Evolutionary conservation across 83 land plant genomes (phyloP).

Genomic region (Picea abies): DNA sequence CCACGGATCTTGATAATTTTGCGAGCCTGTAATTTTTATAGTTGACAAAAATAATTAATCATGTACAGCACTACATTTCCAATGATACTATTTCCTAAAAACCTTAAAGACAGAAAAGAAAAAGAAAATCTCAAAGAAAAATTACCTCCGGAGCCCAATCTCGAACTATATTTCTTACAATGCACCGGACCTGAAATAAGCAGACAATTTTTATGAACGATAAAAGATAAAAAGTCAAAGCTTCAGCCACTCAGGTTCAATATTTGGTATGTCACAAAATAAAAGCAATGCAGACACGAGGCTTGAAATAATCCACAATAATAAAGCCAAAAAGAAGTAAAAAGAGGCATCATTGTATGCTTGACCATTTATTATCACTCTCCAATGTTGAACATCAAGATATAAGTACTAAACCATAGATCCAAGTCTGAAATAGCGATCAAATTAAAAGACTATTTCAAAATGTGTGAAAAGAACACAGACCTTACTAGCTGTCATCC

Average conservation of each 20-base stretch:
- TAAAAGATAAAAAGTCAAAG: neutral
- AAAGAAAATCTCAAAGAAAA: conserved; percentile 1
- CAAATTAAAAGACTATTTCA: no score
- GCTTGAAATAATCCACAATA: neutral
- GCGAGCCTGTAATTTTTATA: neutral
- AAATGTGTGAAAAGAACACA: no score
- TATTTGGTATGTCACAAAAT: neutral
- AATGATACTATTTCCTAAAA: neutral
- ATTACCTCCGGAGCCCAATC: conserved; percentile 98
- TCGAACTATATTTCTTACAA: conserved; percentile 91
- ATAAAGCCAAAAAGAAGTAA: neutral
- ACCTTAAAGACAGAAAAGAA: neutral
- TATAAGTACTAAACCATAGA: neutral
- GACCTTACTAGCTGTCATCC: no score
- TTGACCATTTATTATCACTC: neutral
- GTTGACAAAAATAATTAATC: neutral
- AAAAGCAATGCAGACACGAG: neutral
- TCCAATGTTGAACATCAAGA: no score
- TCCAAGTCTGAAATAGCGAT: neutral
- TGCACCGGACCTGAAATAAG: conserved; percentile 81
- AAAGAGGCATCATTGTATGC: neutral
- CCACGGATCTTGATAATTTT: neutral
- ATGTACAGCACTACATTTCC: neutral
- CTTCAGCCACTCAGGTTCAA: neutral
- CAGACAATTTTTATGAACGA: neutral